These are phyloP conservation scores for Stachybotrys elegans DNA, from an alignment of 2,329 filamentous ascomycete species.

Conservation along the genomic window DNA sequence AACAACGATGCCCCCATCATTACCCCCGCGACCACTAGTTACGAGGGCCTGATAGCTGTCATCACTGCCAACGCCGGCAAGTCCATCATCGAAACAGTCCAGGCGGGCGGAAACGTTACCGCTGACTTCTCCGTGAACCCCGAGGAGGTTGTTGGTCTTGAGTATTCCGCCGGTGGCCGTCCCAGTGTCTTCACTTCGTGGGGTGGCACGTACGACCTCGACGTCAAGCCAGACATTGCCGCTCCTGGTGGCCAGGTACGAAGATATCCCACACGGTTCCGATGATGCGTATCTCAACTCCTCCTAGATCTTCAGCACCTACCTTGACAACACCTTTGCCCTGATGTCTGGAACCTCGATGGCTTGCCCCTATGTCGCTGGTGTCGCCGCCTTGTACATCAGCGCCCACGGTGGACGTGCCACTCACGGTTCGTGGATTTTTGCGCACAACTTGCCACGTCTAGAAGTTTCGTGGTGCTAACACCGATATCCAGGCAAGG, in stretches of 20 bases:
- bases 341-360: slow-evolving; percentile 42
- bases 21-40: slow-evolving; percentile 9
- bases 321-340: slow-evolving; percentile 22
- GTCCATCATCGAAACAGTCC: slow-evolving; percentile 19
- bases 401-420: slow-evolving; percentile 23
- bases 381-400: slow-evolving; percentile 32
- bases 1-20: slow-evolving; percentile 15
- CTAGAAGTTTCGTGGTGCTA: neutral
- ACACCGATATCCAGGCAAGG: slow-evolving; percentile 14
- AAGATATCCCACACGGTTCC: slow-evolving; percentile 34
- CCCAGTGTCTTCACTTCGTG: slow-evolving; percentile 35
- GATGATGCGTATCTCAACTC: too few relatives aligned
- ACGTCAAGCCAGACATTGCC: slow-evolving; percentile 37
- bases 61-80: slow-evolving; percentile 12
- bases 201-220: slow-evolving; percentile 37
- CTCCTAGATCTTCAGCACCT: slow-evolving; percentile 36
- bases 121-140: slow-evolving; percentile 19
- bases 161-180: slow-evolving; percentile 23
- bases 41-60: slow-evolving; percentile 12
- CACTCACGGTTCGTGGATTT: neutral
- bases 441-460: neutral
- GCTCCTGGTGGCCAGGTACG: slow-evolving; percentile 28
- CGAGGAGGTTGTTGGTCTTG: slow-evolving; percentile 15
- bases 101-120: slow-evolving; percentile 20
- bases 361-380: slow-evolving; percentile 41